Evolutionary conservation across 2,329 filamentous ascomycete species (phyloP).

Genomic region (Ceratocystis variospora): DNA sequence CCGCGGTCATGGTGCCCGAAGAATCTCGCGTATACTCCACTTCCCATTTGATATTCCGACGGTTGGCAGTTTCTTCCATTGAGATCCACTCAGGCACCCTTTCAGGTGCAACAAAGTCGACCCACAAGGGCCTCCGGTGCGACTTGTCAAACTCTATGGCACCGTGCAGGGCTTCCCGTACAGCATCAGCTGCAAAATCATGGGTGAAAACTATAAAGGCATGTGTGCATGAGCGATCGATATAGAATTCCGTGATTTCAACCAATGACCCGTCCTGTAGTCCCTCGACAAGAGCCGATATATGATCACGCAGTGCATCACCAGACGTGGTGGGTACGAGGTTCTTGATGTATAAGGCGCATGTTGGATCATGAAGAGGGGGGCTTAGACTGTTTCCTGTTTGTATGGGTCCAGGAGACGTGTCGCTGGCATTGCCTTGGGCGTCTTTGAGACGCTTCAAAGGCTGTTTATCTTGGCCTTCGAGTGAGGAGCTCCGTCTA

Average conservation of each 20-base stretch:
- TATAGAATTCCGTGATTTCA: constrained; percentile 54
- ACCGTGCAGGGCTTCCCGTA: constrained; percentile 62
- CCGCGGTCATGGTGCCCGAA: constrained; percentile 41
- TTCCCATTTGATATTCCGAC: constrained; percentile 46
- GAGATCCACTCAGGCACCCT: constrained; percentile 61
- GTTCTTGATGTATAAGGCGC: constrained; percentile 76
- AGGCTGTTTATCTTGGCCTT: neutral
- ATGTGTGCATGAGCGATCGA: constrained; percentile 79
- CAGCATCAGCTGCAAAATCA: constrained; percentile 57
- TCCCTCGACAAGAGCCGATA: constrained; percentile 53
- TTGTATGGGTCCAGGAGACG: constrained; percentile 27
- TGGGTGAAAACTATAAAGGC: constrained; percentile 64
- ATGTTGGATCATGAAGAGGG: constrained; percentile 56
- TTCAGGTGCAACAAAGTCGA: constrained; percentile 75
- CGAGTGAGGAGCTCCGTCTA: constrained; percentile 2
- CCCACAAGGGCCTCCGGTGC: constrained; percentile 69
- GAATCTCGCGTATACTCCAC: constrained; percentile 51
- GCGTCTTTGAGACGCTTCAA: constrained; percentile 22
- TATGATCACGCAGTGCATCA: constrained; percentile 50
- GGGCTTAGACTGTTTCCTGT: neutral
- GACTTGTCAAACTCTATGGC: constrained; percentile 77
- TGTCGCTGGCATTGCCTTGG: constrained; percentile 29
- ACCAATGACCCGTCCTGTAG: constrained; percentile 37
- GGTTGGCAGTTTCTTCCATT: constrained; percentile 41
- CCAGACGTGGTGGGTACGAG: constrained; percentile 76